A percentile compares a stretch with the other conserved stretches of the same genome.
phyloP scores from a whole-genome alignment of 345 rosid genomes.

The Ailanthus altissimus region DNA sequence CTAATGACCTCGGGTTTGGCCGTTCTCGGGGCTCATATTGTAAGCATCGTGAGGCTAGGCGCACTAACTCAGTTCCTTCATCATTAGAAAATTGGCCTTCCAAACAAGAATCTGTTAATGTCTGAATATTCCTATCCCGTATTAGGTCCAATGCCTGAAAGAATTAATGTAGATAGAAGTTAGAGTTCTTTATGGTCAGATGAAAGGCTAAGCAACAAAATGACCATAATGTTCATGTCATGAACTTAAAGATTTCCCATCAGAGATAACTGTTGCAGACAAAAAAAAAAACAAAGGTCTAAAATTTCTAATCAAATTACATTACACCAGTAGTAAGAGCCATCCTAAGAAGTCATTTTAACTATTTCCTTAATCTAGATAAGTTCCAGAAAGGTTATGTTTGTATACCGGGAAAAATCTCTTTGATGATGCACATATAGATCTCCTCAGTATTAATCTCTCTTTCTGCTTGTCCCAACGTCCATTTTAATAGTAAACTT shows the following conservation, averaged over 20 bases:
- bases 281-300: neutral
- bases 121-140: conserved; percentile 79
- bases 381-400: neutral
- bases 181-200: conserved; percentile 5
- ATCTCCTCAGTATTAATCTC: neutral
- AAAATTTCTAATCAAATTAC: neutral
- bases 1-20: conserved; percentile 73
- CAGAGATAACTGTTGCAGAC: neutral
- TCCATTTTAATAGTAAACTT: neutral
- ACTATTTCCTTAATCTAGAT: neutral
- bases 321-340: neutral
- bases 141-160: conserved; percentile 87
- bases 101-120: conserved; percentile 82
- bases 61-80: conserved; percentile 76
- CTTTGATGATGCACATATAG: neutral
- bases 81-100: conserved; percentile 76
- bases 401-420: neutral
- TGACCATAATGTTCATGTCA: neutral
- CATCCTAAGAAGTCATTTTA: neutral
- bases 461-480: neutral
- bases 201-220: neutral
- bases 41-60: conserved; percentile 77
- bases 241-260: neutral
- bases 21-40: conserved; percentile 83
- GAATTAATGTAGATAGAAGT: conserved; percentile 14